Base-by-base conservation (phyloP, 768 basidiomycete species). In the Cubamyces sp. region DNA sequence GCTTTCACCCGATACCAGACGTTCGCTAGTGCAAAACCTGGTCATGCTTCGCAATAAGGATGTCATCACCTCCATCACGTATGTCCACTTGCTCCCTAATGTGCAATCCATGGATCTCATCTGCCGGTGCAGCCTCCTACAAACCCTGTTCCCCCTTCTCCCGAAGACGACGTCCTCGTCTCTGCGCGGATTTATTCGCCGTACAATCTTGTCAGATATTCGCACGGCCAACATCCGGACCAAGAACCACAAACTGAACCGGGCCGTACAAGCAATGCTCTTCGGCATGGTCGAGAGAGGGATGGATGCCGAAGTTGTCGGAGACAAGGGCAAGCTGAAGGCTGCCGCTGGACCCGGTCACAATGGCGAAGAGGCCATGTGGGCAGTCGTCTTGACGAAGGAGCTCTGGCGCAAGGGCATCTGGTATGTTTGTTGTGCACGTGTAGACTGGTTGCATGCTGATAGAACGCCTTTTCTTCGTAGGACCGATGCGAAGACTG, bases 241-340 rank as follows among this genome's bases (percentile, higher is more conserved):
- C 42, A 94, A 92, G 73, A 97, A 98, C 70, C 94, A 97, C 78
- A 96, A 96, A 73, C 85, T 99, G 26, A 99, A 99, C 72, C 86
- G 93, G 40, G 90, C 94, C 21, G 94, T 99, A 0, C 97, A 99
- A 72, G 88, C 94, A 14, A 91, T 98, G 84, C 80, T 98, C 30
- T 98, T 98, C 73, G 84, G 86, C 46, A 98, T 98, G 96, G 87
- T 98, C 8, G 96, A 97, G 74, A 86, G 90, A 41, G 95, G 94
- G 14, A 92, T 94, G 88, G 85, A 87, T 42, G 88, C 80, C 0
- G 87, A 93, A 67, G 85, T 94, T 16, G 72, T 87, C 16, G 91
- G 93, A 12, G 87, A 95, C 78, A 95, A 94, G 73, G 94, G 88
- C 4, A 94, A 87, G 69, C 70, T 83, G n/a, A 77, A 83, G 64